A percentile compares a stretch with the other conserved stretches of the same genome.
Evolutionary conservation across 768 basidiomycete species (phyloP).

Genomic region (Serpula lacrymans): DNA sequence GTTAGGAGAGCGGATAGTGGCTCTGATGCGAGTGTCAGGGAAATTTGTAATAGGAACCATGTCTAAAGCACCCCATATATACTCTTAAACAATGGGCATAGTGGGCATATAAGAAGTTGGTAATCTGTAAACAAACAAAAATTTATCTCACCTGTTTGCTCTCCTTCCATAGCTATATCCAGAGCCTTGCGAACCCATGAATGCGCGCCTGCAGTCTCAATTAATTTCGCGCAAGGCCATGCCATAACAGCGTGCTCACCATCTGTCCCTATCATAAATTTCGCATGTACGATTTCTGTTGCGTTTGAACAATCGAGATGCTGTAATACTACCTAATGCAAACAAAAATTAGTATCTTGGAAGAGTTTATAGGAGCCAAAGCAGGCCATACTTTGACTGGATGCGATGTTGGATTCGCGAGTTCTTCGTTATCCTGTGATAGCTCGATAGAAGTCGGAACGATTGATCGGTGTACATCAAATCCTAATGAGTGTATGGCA

Average conservation of each 20-base stretch:
- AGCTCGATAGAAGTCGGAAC: conserved; percentile 48
- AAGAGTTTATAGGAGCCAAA: neutral
- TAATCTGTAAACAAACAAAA: neutral
- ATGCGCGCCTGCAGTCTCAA: conserved; percentile 49
- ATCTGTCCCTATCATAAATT: conserved; percentile 69
- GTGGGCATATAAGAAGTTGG: too few species aligned
- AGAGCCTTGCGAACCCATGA: conserved; percentile 72
- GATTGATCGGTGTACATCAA: conserved; percentile 50
- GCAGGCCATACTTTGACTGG: conserved; percentile 27
- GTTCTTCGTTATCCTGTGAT: conserved; percentile 31
- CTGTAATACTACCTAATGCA: neutral
- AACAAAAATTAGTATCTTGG: neutral
- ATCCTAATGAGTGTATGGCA: conserved; percentile 44
- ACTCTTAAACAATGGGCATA: too few species aligned
- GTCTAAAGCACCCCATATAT: conserved; percentile 74
- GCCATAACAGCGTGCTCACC: conserved; percentile 31
- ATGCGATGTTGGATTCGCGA: conserved; percentile 36
- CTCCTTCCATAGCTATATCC: conserved; percentile 65
- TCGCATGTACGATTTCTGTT: conserved; percentile 56
- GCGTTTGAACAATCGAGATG: conserved; percentile 27
- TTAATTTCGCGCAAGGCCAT: neutral
- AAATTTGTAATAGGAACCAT: conserved; percentile 58
- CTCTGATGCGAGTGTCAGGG: conserved; percentile 59
- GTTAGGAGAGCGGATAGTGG: conserved; percentile 57
- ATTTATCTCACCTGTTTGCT: too few species aligned